Percentiles rank a stretch among this genome's conserved stretches.
Evolutionary conservation across 2,329 filamentous ascomycete genomes (phyloP).

Genomic region (Calcarisporium arbuscula): DNA sequence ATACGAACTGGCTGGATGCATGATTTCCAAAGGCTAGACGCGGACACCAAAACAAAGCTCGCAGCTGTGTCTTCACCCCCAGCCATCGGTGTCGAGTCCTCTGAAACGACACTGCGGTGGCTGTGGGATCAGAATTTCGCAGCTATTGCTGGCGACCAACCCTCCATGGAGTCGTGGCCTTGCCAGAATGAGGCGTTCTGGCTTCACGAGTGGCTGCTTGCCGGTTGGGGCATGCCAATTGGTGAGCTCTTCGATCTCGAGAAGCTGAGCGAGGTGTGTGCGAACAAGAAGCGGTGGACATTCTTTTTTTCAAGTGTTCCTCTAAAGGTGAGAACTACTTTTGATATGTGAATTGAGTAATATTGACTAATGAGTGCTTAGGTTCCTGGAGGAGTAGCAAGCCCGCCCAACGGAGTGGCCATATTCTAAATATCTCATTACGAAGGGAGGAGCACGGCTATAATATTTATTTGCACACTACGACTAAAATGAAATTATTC

Average conservation of each 20-base stretch:
- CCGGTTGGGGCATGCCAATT: constrained; percentile 45
- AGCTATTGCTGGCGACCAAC: constrained; percentile 50
- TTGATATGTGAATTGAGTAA: background rate
- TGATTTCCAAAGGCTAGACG: constrained; percentile 31
- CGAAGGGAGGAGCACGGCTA: no score
- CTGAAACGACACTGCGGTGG: constrained; percentile 44
- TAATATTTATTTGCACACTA: no score
- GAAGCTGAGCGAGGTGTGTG: constrained; percentile 26
- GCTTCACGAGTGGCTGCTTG: constrained; percentile 39
- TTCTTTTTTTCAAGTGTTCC: constrained; percentile 36
- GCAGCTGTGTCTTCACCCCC: constrained; percentile 22
- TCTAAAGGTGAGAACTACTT: constrained; percentile 18
- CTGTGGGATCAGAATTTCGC: constrained; percentile 50
- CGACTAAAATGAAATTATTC: no score
- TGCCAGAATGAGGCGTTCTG: constrained; percentile 22
- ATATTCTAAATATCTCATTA: constrained; percentile 24
- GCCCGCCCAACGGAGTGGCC: constrained; percentile 30
- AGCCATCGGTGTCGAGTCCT: constrained; percentile 38
- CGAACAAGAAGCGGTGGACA: constrained; percentile 24
- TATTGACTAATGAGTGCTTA: constrained; percentile 5
- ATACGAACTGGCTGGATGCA: constrained; percentile 46
- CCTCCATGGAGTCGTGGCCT: constrained; percentile 45
- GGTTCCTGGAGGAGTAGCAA: constrained; percentile 30
- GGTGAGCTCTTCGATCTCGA: constrained; percentile 43
- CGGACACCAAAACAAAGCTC: constrained; percentile 29